phyloP scores from a whole-genome alignment of 306 rosid species.

The Hippophae rhamnoides region DNA sequence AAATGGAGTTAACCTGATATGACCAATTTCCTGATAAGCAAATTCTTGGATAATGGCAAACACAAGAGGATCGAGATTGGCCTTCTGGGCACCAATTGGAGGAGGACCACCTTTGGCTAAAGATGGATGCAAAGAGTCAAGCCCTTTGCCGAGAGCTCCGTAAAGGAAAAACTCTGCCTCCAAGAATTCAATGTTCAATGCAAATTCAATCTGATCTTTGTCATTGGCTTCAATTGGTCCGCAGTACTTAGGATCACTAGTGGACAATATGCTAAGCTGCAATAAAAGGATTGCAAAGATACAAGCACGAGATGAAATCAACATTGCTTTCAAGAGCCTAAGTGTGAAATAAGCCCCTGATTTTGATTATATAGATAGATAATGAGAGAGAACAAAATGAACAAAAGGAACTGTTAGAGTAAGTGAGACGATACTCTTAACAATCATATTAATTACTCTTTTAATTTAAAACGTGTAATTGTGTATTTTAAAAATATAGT shows the following conservation, averaged over 20 bases:
- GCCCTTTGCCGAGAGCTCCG: conserved; percentile 17
- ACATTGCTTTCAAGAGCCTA: too few species aligned
- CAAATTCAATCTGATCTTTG: conserved; percentile 12
- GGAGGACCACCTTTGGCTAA: conserved; percentile 13
- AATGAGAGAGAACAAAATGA: too few species aligned
- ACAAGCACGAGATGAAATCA: too few species aligned
- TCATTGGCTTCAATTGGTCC: conserved; percentile 9
- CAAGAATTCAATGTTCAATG: conserved; percentile 20
- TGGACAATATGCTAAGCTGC: background rate
- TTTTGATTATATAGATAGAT: too few species aligned
- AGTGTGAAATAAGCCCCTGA: too few species aligned
- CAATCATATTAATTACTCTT: too few species aligned
- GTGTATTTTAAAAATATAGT: too few species aligned
- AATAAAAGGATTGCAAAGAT: too few species aligned
- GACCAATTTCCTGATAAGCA: conserved; percentile 23
- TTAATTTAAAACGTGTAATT: too few species aligned
- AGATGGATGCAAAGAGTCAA: conserved; percentile 4
- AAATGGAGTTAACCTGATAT: conserved; percentile 7
- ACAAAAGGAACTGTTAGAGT: too few species aligned
- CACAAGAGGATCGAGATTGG: conserved; percentile 20
- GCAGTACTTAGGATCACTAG: background rate
- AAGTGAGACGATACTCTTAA: too few species aligned
- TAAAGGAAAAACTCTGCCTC: conserved; percentile 11
- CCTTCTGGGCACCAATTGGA: conserved; percentile 18
- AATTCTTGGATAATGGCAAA: conserved; percentile 12